Percentiles rank a stretch among this genome's conserved stretches.
phyloP scores from a whole-genome alignment of 768 basidiomycete species.

The Phaffia australis region DNA sequence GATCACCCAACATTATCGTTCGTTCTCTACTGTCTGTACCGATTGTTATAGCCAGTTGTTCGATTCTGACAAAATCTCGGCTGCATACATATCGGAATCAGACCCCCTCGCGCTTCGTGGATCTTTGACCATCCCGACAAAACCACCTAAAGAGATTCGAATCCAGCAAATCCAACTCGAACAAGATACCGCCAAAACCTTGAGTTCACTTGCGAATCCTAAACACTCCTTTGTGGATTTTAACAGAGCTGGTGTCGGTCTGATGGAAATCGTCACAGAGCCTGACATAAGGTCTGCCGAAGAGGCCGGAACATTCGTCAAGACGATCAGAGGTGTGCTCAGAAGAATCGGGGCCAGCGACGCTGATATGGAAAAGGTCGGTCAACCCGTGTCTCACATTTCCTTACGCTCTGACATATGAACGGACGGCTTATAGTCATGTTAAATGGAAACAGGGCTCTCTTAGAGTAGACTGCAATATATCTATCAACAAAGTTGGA shows the following conservation, averaged over 20 bases:
- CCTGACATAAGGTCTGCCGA: constrained; percentile 84
- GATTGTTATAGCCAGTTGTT: neutral
- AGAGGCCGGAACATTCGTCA: constrained; percentile 79
- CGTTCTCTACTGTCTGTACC: constrained; percentile 19
- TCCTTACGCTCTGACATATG: neutral
- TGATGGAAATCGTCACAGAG: constrained; percentile 93
- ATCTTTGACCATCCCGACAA: constrained; percentile 41
- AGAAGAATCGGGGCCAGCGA: constrained; percentile 78
- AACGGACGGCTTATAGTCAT: constrained; percentile 20
- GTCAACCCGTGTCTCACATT: neutral
- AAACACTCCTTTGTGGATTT: constrained; percentile 55
- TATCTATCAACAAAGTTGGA: constrained; percentile 67
- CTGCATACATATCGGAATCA: constrained; percentile 34
- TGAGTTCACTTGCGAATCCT: constrained; percentile 36
- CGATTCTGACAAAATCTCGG: neutral
- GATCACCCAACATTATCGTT: constrained; percentile 91
- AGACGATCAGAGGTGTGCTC: constrained; percentile 65
- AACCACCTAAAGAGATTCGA: constrained; percentile 44
- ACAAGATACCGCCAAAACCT: constrained; percentile 90
- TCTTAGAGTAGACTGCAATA: constrained; percentile 86
- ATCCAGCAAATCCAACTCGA: constrained; percentile 93
- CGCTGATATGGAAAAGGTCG: constrained; percentile 92
- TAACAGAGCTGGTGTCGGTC: constrained; percentile 74
- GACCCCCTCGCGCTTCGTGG: constrained; percentile 72
- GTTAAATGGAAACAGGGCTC: constrained; percentile 56